These are phyloP conservation scores for Dipteronia sinensis DNA, from an alignment of 345 rosid species.

Conservation along the genomic window DNA sequence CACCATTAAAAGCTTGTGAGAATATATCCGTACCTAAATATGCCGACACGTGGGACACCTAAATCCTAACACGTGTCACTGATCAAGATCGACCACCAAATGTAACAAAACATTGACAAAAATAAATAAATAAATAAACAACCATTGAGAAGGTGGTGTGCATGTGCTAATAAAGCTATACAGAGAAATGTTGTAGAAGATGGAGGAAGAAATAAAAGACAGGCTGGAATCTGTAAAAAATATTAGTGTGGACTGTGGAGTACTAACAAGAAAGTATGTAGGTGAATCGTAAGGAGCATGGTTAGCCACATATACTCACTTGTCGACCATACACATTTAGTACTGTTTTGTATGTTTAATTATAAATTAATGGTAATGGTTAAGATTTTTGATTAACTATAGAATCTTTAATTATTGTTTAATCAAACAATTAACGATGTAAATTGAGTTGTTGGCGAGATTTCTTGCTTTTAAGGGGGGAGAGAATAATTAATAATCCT, in stretches of 20 bases:
- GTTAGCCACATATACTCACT: slow-evolving; percentile 32
- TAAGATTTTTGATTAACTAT: slow-evolving; percentile 30
- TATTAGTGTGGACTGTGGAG: neutral
- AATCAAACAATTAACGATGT: slow-evolving; percentile 18
- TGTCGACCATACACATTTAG: slow-evolving; percentile 37
- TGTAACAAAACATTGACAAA: neutral
- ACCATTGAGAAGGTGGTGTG: slow-evolving; percentile 22
- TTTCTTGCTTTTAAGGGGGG: slow-evolving; percentile 34
- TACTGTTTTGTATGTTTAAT: slow-evolving; percentile 24
- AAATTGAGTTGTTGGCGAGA: slow-evolving; percentile 48
- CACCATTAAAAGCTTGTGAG: slow-evolving; percentile 21
- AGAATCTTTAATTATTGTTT: slow-evolving; percentile 44
- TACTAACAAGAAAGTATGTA: neutral
- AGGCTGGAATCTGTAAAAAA: slow-evolving; percentile 41
- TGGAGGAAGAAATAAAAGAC: slow-evolving; percentile 27
- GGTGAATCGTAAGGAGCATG: slow-evolving; percentile 11
- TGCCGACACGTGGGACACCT: slow-evolving; percentile 6
- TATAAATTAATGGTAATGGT: slow-evolving; percentile 27
- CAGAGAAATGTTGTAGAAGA: slow-evolving; percentile 13
- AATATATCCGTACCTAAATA: slow-evolving; percentile 25
- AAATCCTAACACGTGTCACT: slow-evolving; percentile 24
- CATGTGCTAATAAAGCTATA: slow-evolving; percentile 57
- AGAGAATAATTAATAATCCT: slow-evolving; percentile 22
- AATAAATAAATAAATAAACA: too few species aligned
- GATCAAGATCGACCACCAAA: neutral